These are phyloP conservation scores for Neurospora sp. DNA, from an alignment of 495 filamentous ascomycete species.

Conservation along the genomic window DNA sequence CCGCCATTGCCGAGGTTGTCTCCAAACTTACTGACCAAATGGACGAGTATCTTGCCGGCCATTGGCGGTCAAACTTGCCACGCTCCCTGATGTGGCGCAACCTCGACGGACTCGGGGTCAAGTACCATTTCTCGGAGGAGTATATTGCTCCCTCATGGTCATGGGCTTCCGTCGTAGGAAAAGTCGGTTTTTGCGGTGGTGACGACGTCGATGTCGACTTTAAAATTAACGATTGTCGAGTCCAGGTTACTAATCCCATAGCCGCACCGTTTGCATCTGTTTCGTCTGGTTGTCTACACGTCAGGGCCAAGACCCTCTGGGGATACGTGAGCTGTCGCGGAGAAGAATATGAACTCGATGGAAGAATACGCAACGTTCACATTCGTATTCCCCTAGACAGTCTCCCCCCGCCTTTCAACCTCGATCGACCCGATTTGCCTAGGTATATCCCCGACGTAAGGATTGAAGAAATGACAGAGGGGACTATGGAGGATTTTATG, in stretches of 20 bases:
- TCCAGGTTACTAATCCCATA: not conserved
- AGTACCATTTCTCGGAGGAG: not conserved
- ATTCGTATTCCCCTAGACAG: not conserved
- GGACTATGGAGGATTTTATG: not conserved
- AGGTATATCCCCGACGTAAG: not conserved
- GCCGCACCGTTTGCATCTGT: not conserved
- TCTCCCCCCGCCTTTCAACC: not conserved
- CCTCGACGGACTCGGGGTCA: not conserved
- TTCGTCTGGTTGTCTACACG: not conserved
- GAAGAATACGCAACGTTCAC: not conserved
- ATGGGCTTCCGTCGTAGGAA: not conserved
- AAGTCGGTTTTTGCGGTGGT: not conserved
- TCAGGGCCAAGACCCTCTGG: not conserved
- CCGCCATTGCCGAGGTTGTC: constrained; percentile 4
- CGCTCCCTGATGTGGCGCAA: not conserved
- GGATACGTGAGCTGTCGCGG: not conserved
- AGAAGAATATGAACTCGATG: not conserved
- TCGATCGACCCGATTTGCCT: not conserved
- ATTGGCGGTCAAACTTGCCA: not conserved
- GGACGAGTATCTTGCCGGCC: not conserved
- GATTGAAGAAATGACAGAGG: not conserved
- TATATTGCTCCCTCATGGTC: not conserved
- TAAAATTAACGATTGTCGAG: not conserved
- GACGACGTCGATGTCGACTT: not conserved
- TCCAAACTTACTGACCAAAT: not conserved